phyloP scores from a whole-genome alignment of 2,329 filamentous ascomycete species.

The Leptographium lundbergii region DNA sequence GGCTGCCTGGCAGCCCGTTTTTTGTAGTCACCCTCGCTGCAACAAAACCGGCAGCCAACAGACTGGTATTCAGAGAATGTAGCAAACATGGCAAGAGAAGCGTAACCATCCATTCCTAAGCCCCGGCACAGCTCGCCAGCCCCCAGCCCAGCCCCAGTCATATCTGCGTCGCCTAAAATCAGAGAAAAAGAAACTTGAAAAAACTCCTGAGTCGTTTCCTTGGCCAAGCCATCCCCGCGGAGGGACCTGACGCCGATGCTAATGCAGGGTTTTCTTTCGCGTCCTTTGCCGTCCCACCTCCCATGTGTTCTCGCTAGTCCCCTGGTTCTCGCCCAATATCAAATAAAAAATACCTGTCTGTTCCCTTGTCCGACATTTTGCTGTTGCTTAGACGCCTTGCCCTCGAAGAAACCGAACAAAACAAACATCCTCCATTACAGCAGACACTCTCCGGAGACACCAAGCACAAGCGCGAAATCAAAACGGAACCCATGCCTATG shows the following conservation, averaged over 20 bases:
- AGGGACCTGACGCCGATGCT: constrained; percentile 7
- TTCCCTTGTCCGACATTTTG: constrained; percentile 2
- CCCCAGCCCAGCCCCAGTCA: background rate
- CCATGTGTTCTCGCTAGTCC: background rate
- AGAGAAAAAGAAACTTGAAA: background rate
- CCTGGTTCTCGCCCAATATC: background rate
- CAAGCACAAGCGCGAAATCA: background rate
- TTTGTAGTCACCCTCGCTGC: too few species aligned
- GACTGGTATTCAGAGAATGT: background rate
- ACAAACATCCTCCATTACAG: constrained; percentile 1
- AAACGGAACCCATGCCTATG: background rate
- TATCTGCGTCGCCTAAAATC: background rate
- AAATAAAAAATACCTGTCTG: constrained; percentile 1
- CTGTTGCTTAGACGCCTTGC: constrained; percentile 4
- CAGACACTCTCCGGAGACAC: background rate
- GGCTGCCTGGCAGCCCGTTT: too few species aligned
- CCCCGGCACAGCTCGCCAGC: background rate
- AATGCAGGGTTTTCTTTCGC: constrained; percentile 8
- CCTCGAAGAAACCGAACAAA: constrained; percentile 1
- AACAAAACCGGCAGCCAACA: background rate
- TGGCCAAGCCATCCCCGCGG: constrained; percentile 5
- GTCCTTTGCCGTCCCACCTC: constrained; percentile 1
- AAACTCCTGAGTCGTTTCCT: constrained; percentile 6
- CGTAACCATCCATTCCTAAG: background rate
- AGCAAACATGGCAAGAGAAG: background rate